Evolutionary conservation across 306 rosid species (phyloP).

Genomic region (Prunus padus): DNA sequence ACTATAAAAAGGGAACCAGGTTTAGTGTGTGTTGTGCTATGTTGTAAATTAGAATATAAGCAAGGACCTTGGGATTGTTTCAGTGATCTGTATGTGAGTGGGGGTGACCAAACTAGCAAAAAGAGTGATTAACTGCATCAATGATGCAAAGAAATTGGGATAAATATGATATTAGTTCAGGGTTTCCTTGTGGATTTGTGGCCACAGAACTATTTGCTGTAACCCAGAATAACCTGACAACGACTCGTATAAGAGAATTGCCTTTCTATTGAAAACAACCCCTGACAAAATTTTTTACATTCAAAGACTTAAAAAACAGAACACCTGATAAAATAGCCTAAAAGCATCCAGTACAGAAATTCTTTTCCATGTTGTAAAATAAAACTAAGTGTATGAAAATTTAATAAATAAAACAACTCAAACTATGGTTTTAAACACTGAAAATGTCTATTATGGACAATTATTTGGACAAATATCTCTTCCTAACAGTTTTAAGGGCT

Average conservation of each 20-base stretch:
- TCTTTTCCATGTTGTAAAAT: no score
- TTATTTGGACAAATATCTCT: not conserved
- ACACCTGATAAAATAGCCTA: not conserved
- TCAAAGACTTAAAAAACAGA: not conserved
- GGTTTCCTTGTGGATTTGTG: not conserved
- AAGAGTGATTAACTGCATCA: not conserved
- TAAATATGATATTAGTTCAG: not conserved
- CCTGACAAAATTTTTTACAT: not conserved
- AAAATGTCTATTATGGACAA: no score
- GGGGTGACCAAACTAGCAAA: not conserved
- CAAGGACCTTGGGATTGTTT: not conserved
- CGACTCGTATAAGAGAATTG: not conserved
- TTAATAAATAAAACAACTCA: not conserved
- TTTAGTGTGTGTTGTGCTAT: not conserved
- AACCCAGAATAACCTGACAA: not conserved
- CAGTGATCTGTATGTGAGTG: not conserved
- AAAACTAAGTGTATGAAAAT: no score
- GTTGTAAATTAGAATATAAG: not conserved
- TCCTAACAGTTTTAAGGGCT: not conserved
- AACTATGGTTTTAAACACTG: not conserved
- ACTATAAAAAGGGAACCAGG: not conserved
- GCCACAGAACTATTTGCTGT: not conserved
- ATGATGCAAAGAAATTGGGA: not conserved
- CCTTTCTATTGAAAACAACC: not conserved
- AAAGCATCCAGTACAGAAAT: not conserved